These are phyloP conservation scores for Digitaria exilis DNA, from an alignment of 202 grass and related monocot genomes.

Conservation along the genomic window DNA sequence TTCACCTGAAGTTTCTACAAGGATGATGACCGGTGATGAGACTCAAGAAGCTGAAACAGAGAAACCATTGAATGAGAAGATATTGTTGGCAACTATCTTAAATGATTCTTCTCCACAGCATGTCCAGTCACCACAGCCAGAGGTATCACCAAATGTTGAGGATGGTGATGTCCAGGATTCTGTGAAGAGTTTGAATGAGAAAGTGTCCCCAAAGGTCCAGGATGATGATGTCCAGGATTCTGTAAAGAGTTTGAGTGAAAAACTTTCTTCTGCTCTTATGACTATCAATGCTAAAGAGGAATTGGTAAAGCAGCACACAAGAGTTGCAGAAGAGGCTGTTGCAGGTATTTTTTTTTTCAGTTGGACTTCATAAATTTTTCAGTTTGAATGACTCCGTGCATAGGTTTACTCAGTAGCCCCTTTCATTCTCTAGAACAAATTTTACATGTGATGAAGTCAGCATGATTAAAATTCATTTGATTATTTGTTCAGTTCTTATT, in stretches of 20 bases:
- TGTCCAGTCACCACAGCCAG: constrained; percentile 30
- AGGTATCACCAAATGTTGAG: background rate
- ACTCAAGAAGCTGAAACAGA: constrained; percentile 46
- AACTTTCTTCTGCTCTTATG: constrained; percentile 79
- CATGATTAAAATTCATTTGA: constrained; percentile 2
- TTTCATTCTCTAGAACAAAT: constrained; percentile 4
- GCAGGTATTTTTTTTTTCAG: constrained; percentile 55
- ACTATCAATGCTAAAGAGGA: constrained; percentile 90
- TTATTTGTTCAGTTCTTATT: constrained; percentile 2
- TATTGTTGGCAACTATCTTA: constrained; percentile 24
- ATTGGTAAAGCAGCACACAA: constrained; percentile 91
- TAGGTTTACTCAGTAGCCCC: background rate
- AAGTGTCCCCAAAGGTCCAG: constrained; percentile 36
- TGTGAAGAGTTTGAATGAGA: constrained; percentile 77
- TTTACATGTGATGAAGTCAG: background rate
- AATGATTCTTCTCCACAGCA: constrained; percentile 48
- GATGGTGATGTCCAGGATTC: constrained; percentile 51
- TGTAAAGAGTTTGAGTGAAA: constrained; percentile 79
- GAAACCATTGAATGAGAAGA: constrained; percentile 59
- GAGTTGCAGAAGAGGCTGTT: constrained; percentile 98
- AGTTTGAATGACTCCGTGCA: background rate
- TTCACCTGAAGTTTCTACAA: constrained; percentile 53
- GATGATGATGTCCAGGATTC: constrained; percentile 53
- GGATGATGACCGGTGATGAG: constrained; percentile 45
- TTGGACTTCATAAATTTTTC: constrained; percentile 8